Percentiles rank a stretch among this genome's conserved stretches.
These are phyloP conservation scores for Acacia confusa DNA, from an alignment of 306 rosid species.

Conservation along the genomic window DNA sequence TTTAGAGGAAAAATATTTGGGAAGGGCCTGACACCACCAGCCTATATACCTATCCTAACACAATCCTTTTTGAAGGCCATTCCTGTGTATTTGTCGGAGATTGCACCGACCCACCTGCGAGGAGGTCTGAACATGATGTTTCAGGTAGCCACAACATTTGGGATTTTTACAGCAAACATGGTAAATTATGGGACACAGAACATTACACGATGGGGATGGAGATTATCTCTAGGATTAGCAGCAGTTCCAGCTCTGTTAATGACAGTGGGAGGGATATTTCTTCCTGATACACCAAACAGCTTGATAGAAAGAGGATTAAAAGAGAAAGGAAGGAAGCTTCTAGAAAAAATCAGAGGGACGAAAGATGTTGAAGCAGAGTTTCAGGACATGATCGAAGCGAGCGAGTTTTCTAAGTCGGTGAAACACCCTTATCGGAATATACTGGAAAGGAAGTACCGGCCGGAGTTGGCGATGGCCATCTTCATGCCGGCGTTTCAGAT, in stretches of 20 bases:
- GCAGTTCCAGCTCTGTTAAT: conserved; percentile 53
- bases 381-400: conserved; percentile 64
- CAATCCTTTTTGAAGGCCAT: conserved; percentile 45
- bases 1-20: too few relatives aligned
- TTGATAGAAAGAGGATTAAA: conserved; percentile 46
- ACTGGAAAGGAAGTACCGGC: conserved; percentile 47
- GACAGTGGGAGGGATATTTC: conserved; percentile 61
- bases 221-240: conserved; percentile 68
- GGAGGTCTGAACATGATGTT: conserved; percentile 73
- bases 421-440: conserved; percentile 57
- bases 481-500: conserved; percentile 69
- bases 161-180: conserved; percentile 72
- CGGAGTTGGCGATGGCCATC: conserved; percentile 64
- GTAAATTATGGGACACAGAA: conserved; percentile 59
- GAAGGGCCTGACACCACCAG: too few relatives aligned
- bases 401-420: conserved; percentile 49
- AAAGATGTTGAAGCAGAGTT: conserved; percentile 55
- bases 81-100: conserved; percentile 64
- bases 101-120: conserved; percentile 72
- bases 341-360: conserved; percentile 59
- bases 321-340: conserved; percentile 46
- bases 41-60: too few relatives aligned
- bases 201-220: conserved; percentile 66
- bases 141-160: conserved; percentile 63
- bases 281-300: conserved; percentile 74